phyloP scores from a whole-genome alignment of 768 basidiomycete genomes.

The Dentipellis fragilis region DNA sequence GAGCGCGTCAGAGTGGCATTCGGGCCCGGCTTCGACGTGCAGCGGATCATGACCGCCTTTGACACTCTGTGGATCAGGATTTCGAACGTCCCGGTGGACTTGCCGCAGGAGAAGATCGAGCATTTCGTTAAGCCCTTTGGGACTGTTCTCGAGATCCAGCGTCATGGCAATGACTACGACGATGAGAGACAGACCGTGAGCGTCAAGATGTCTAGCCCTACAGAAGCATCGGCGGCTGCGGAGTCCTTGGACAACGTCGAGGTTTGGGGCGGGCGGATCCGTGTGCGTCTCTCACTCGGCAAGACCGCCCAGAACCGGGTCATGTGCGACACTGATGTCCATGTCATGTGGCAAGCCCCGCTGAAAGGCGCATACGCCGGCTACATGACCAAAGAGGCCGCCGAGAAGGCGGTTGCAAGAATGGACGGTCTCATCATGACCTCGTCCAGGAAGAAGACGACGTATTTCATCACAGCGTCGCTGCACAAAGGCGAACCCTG shows the following conservation, averaged over 20 bases:
- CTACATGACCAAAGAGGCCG: conserved; percentile 39
- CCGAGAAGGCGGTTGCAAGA: conserved; percentile 38
- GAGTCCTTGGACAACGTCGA: conserved; percentile 36
- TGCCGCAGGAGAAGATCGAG: conserved; percentile 25
- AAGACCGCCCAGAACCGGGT: conserved; percentile 26
- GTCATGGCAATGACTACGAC: conserved; percentile 1
- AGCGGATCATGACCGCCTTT: conserved; percentile 51
- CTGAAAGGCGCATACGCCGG: conserved; percentile 51
- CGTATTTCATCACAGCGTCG: conserved; percentile 31
- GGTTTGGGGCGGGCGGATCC: conserved; percentile 29
- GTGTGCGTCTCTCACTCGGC: conserved; percentile 35
- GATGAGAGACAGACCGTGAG: conserved; percentile 21
- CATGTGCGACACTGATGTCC: conserved; percentile 45
- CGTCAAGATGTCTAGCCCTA: conserved; percentile 37
- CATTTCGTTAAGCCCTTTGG: conserved; percentile 37
- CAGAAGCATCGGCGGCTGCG: conserved; percentile 45
- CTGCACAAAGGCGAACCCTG: conserved; percentile 50
- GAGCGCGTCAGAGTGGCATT: conserved; percentile 49
- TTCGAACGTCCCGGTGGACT: conserved; percentile 33
- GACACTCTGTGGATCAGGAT: conserved; percentile 57
- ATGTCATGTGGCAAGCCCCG: conserved; percentile 53
- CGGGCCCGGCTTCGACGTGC: conserved; percentile 50
- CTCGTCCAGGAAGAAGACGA: not conserved
- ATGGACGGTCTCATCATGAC: conserved; percentile 26
- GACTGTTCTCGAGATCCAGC: conserved; percentile 27